Evolutionary conservation across 768 basidiomycete species (phyloP), one percentile per base, ranked within the genome.

Genomic region (Ramaria rubella): DNA sequence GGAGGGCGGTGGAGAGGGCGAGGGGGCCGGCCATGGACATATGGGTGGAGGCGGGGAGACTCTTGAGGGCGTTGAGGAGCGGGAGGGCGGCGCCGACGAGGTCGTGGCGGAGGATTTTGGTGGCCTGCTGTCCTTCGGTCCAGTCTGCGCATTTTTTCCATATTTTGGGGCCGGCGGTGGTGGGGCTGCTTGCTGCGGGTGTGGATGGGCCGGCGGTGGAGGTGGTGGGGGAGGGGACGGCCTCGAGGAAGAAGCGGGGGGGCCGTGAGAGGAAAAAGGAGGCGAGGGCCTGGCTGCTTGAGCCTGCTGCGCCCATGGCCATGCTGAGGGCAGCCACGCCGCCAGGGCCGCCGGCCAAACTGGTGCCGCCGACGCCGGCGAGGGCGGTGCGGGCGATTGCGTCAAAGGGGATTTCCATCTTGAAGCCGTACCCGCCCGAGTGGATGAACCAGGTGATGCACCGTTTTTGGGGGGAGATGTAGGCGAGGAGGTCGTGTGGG

Each of bases 381-480:
- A 87, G 83, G 51, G 80, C 76, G 4, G 81, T 77, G 29, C 82
- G 74, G 19, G 75, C 61, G 59, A 91, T 83, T 58, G 69, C 76
- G 55, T 81, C 75, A 69, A 86, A 89, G 4, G 87, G 81, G 17
- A 91, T 76, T 59, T 88, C 86, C 86, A 92, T 92, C 69, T 91
- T 91, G 77, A 90, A 91, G 19, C 86, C 81, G 60, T 78, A 78
- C 21, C 86, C 87, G 1, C 72, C 75, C 5, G 85, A 85, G 40
- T 82, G 80, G 55, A 92, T 84, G 68, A 85, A 92, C 90, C 90
- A 92, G 4, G 80, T 80, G 27, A 92, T 71, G 63, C 78, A 82
- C 40, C 77, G 81, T 62, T 80, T 85, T 40, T 67, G 59, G 23
- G 90, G 85, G 67, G 80, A 90, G 12, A 86, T 73, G 68, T 90